Base-by-base conservation (phyloP, 345 rosid species). In the Turnera subulata region DNA sequence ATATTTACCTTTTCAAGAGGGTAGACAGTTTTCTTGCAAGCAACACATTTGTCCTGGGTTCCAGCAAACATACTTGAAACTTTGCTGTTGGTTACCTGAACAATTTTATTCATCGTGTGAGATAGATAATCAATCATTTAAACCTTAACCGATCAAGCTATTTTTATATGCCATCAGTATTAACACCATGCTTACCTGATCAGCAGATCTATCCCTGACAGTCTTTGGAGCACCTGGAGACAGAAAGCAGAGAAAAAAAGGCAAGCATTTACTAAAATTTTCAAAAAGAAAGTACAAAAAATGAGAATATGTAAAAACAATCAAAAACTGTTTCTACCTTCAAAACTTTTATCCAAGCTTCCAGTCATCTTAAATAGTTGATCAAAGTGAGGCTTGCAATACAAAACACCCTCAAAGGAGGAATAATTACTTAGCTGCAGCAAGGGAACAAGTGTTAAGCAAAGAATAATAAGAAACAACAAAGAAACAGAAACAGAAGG, bases 341-440 rank as follows among this genome's bases (percentile, higher is more conserved):
- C 80, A 49, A 85, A 85, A 64, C 92, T 85, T 68, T 82, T 82
- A 62, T 85, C 86, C 69, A 85, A 68, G 73, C 92, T 81, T 35
- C 92, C 92, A 4, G 89, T 82, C 89, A 61, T 80, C 76, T 80
- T 85, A 49, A 85, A 80, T 32, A 85, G 74, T 56, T 85, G 93
- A 68, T 82, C 86, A 55, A 85, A 85, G 76, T 85, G 93, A 47
- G 93, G 93, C 79, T 85, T 85, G 78, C 89, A 85, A 60, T 80
- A 85, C 61, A 82, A 73, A 38, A 85, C 89, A 6, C 93, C 93
- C 59, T 85, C 86, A 53, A 80, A 85, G 60, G 89, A 82, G 68
- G 77, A 69, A 52, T 75, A 85, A 59, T 82, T 82, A 47, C 77
- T 63, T 72, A 85, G 58, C 93, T 85, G 86, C 75, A 68, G 20